phyloP scores from a whole-genome alignment of 1,139 yeast species.

The Kodamaea suecica region DNA sequence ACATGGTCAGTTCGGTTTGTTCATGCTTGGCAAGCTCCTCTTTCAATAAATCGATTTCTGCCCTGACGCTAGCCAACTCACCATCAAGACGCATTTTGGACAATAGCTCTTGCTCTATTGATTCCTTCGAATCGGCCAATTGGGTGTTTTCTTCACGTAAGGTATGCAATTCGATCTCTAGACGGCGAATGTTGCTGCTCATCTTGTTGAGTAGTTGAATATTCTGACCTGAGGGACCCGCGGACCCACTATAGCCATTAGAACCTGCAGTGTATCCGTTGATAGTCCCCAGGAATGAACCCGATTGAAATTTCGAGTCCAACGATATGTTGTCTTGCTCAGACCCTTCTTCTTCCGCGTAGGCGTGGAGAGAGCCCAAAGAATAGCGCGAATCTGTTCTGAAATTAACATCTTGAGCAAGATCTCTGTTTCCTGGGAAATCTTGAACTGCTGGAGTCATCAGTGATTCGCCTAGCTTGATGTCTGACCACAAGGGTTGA shows the following conservation, averaged over 20 bases:
- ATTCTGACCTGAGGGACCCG: constrained; percentile 11
- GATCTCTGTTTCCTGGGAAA: constrained; percentile 5
- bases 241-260: not conserved
- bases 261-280: not conserved
- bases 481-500: not conserved
- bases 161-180: constrained; percentile 73
- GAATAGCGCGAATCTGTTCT: constrained; percentile 1
- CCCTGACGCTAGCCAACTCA: constrained; percentile 40
- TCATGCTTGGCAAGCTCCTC: constrained; percentile 36
- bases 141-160: constrained; percentile 60
- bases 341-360: constrained; percentile 1
- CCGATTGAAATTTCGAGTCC: constrained; percentile 5
- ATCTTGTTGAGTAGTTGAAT: constrained; percentile 70
- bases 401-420: too few species aligned
- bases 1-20: constrained; percentile 54
- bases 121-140: constrained; percentile 57
- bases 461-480: constrained; percentile 1
- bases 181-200: constrained; percentile 69
- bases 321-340: constrained; percentile 3
- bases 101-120: constrained; percentile 65
- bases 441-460: constrained; percentile 2
- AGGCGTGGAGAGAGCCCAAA: not conserved
- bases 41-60: constrained; percentile 34
- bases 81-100: constrained; percentile 42
- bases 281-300: constrained; percentile 1